Evolutionary conservation across 1,284 basidiomycete species (phyloP), one percentile per base, ranked within the genome.

Genomic region (Cryptococcus sp.): DNA sequence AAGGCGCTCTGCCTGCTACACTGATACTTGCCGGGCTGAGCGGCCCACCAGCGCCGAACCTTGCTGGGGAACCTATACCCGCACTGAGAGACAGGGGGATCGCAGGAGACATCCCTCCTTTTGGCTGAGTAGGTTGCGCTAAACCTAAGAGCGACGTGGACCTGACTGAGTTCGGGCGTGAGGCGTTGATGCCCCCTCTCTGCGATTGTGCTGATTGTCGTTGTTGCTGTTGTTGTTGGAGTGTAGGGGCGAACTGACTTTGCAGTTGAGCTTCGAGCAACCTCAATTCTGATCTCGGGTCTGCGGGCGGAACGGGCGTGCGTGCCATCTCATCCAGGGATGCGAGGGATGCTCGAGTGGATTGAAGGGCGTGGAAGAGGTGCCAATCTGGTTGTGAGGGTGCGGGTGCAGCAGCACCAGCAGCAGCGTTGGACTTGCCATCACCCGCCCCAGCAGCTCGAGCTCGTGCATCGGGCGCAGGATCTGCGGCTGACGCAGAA

Each of bases 331-430:
- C 52, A 25, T 70, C 61, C 1, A 75, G 60, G 6, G 60, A 58
- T 0, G 54, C 50, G 16, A 74, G 48, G 0, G 72, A 58, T 3
- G 57, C 50, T 6, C 67, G 62, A 23, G 75, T 75, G 4, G 68
- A 57, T 23, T 58, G 51, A 0, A 77, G 62, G 3, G 75, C 73
- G 52, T 75, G 65, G 50, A 69, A 69, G 25, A 77, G 67, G 50
- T 68, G 63, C 64, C 66, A 75, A 57, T 77, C 72, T 4, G 71
- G 68, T 35, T 38, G 38, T 10, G 47, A 35, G 8, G 53, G 19
- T 16, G 20, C 20, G 35, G 5, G 22, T 25, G 5, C 25, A 3
- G n/a, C 16, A 7, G 20, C 22, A 20, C 11, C 11, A 15, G 45
- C 19, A 25, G 20, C n/a, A 49, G 15, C 39, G 45, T 19, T 50